Evolutionary conservation across 139 green algal genomes (phyloP).

Genomic region (Mesotaenium endlicherianum): DNA sequence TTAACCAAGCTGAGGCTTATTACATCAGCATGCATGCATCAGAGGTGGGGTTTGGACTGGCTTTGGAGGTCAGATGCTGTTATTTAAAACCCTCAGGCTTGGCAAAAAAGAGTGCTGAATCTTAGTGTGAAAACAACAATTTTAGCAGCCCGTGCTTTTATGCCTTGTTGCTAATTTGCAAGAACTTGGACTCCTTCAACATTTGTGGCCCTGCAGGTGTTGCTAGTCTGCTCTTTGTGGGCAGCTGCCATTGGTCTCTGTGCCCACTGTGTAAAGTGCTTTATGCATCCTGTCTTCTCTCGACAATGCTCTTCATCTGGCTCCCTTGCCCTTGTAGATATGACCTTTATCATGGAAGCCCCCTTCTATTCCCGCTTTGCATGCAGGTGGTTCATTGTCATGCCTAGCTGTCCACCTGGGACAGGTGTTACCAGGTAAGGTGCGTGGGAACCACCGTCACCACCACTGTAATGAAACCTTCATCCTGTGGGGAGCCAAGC

Average conservation of each 20-base stretch:
- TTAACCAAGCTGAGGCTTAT: too few species aligned
- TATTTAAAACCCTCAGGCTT: too few species aligned
- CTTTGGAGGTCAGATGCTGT: too few species aligned
- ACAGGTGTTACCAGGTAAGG: constrained; percentile 7
- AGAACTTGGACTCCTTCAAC: too few species aligned
- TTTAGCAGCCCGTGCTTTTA: too few species aligned
- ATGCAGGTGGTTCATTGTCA: constrained; percentile 12
- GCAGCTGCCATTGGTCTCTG: too few species aligned
- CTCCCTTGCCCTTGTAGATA: neutral
- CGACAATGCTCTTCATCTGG: neutral
- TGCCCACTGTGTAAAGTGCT: neutral
- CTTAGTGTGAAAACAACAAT: too few species aligned
- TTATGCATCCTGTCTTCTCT: neutral
- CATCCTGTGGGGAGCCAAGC: constrained; percentile 38
- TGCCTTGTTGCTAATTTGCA: too few species aligned
- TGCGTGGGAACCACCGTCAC: constrained; percentile 41
- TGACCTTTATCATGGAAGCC: neutral
- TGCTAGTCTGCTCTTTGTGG: neutral
- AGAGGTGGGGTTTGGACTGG: too few species aligned
- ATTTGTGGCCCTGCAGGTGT: neutral
- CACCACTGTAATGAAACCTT: constrained; percentile 45
- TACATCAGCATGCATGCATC: too few species aligned
- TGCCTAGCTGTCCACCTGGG: constrained; percentile 36
- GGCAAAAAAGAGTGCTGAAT: too few species aligned
- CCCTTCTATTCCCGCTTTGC: neutral